Evolutionary conservation across 495 filamentous ascomycete genomes (phyloP).

Genomic region (Annulohypoxylon bovei): DNA sequence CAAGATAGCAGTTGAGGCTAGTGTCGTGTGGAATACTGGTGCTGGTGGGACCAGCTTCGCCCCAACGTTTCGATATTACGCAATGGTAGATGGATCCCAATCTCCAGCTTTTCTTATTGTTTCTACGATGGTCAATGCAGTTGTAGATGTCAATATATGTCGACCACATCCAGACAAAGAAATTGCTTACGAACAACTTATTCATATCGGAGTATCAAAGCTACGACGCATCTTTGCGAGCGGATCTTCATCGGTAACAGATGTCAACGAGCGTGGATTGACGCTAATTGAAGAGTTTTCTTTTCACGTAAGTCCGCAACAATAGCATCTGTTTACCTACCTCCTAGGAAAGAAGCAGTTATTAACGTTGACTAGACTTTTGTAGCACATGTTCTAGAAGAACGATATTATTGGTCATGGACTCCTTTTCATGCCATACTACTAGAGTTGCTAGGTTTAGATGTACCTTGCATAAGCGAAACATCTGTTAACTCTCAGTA

Average conservation of each 20-base stretch:
- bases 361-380: no score
- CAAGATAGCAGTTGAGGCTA: not conserved
- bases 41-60: not conserved
- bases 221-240: not conserved
- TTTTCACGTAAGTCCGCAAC: no score
- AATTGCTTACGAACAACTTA: not conserved
- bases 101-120: not conserved
- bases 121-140: not conserved
- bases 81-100: not conserved
- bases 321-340: no score
- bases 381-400: no score
- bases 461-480: not conserved
- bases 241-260: not conserved
- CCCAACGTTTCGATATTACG: not conserved
- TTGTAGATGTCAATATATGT: not conserved
- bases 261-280: not conserved
- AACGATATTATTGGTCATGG: no score
- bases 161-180: not conserved
- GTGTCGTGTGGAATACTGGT: not conserved
- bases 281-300: not conserved
- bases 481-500: not conserved
- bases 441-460: not conserved
- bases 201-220: not conserved
- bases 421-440: no score
- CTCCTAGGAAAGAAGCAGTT: no score